Base-by-base conservation (phyloP, 2,329 filamentous ascomycete species). In the Ceratocystis eucalypticola region DNA sequence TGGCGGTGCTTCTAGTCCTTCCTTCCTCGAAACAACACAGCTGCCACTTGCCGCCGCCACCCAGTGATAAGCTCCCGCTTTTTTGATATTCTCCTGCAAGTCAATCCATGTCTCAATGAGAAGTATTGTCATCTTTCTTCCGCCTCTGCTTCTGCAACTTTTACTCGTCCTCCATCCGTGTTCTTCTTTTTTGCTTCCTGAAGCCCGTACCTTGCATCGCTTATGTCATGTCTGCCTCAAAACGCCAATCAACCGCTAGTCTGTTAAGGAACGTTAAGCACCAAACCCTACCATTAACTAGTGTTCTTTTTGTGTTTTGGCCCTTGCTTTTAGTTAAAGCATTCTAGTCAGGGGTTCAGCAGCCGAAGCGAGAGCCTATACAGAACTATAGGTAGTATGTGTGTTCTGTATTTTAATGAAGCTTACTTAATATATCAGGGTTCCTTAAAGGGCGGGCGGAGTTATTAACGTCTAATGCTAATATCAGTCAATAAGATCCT, bases 181-280 rank as follows among this genome's bases (percentile, higher is more conserved):
- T 59, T 20, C 55, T 59, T 59, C 55, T 59, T 59, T 59, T 59
- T 59, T 17, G 30, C 28, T 59, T 59, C 55, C 33, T 59, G 30
- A 28, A 59, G 37, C n/a, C 12, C 33, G 22, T 30, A 59, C 55
- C 55, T 59, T 59, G 55, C 55, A 59, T 59, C 4, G 22, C 8
- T 28, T 33, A 30, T 55, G 37, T 41, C 37, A 41, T 37, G 55
- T 37, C 55, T 37, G 33, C 17, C 55, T 10, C 28, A 20, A 15
- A 53, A 30, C 55, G 55, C 6, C 28, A 59, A 53, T 25, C n/a
- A 25, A 12, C n/a, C 15, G 28, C 22, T 20, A 37, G 55, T 59
- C 6, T 59, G 55, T 28, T 20, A 28, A 53, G 48, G 48, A 53
- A 53, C 48, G 48, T 53, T 53, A 53, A 28, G 25, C 15, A 20